These are phyloP conservation scores for Breynia disticha DNA, from an alignment of 441 rosid species.

Conservation along the genomic window DNA sequence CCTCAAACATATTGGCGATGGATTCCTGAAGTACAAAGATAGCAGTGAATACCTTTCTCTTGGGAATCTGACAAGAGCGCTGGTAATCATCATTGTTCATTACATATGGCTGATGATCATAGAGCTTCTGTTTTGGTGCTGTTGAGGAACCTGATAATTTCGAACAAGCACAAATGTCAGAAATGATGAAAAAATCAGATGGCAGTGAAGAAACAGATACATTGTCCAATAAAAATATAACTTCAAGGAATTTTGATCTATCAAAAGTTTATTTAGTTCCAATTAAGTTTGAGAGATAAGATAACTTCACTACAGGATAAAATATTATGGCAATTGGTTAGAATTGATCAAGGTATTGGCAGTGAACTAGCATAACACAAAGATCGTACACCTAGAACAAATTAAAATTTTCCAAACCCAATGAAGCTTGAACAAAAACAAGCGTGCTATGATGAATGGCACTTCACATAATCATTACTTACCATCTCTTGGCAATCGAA, in stretches of 20 bases:
- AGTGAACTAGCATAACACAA: no score
- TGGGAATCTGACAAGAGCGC: slow-evolving; percentile 57
- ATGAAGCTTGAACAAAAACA: no score
- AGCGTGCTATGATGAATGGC: neutral
- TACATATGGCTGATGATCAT: slow-evolving; percentile 50
- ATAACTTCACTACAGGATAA: no score
- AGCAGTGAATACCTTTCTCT: slow-evolving; percentile 39
- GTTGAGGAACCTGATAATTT: slow-evolving; percentile 24
- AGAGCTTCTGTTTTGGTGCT: slow-evolving; percentile 18
- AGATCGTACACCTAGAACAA: no score
- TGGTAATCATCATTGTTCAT: slow-evolving; percentile 42
- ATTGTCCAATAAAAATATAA: no score
- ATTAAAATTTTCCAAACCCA: no score
- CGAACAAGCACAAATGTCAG: slow-evolving; percentile 2
- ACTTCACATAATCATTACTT: slow-evolving; percentile 5
- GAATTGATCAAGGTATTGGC: no score
- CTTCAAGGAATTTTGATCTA: no score
- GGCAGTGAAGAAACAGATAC: no score
- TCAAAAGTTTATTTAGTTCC: no score
- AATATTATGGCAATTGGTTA: no score
- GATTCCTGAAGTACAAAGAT: neutral
- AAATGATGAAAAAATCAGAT: neutral
- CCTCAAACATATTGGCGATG: neutral
- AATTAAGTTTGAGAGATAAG: no score
- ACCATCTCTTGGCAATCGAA: slow-evolving; percentile 48